Conservation (phyloP, 1,284 basidiomycete genomes). For the Melampsora larici-populina region DNA sequence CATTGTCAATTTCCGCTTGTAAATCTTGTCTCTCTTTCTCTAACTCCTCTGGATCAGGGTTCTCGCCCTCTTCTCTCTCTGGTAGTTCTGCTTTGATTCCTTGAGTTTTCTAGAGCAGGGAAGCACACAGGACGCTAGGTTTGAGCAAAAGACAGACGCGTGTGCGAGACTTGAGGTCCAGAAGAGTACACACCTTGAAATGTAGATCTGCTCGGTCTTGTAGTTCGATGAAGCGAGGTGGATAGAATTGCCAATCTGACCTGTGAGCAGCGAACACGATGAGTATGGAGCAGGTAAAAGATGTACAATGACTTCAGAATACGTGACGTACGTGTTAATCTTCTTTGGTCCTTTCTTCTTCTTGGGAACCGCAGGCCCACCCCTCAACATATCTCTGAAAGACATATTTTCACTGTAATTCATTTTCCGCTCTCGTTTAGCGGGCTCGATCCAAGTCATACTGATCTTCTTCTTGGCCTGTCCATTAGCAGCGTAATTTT, state of each 20-base stretch:
- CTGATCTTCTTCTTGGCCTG: conserved; percentile 66
- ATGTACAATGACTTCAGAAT: conserved; percentile 38
- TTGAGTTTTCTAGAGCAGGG: conserved; percentile 30
- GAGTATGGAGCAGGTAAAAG: not conserved
- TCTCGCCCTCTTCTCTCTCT: conserved; percentile 65
- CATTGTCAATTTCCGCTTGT: conserved; percentile 60
- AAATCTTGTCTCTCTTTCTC: conserved; percentile 79
- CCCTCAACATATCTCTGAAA: conserved; percentile 86
- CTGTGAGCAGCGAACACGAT: conserved; percentile 56
- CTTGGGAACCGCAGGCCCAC: conserved; percentile 66
- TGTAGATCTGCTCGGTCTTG: conserved; percentile 72
- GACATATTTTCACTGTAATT: conserved; percentile 76
- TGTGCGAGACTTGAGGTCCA: conserved; percentile 45
- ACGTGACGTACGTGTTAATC: conserved; percentile 65
- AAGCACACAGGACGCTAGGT: not conserved
- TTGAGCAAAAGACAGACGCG: not conserved
- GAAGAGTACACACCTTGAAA: conserved; percentile 45
- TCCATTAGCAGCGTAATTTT: conserved; percentile 66
- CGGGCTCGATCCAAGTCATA: conserved; percentile 80
- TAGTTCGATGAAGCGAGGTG: conserved; percentile 71
- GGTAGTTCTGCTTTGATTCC: conserved; percentile 54
- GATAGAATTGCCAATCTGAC: conserved; percentile 97
- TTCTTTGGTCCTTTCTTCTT: conserved; percentile 85
- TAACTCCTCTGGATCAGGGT: conserved; percentile 71
- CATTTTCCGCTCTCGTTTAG: conserved; percentile 90